Conservation (phyloP, 179 eudicot genomes). For the Spinacia oleracea region DNA sequence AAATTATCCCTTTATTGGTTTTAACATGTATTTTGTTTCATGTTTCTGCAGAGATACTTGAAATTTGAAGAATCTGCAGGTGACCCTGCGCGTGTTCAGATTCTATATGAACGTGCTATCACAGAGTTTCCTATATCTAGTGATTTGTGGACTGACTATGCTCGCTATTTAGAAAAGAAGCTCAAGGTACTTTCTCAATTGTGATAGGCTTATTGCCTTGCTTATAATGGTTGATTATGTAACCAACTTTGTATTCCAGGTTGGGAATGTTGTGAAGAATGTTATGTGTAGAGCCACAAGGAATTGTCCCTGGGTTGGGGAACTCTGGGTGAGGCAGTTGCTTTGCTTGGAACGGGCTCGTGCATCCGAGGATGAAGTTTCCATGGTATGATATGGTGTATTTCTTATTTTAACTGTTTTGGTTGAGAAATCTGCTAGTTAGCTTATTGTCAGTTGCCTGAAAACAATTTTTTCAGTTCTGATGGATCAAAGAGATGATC, state of each 20-base stretch:
- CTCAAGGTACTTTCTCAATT: conserved; percentile 57
- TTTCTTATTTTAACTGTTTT: not conserved
- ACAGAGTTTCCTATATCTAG: conserved; percentile 70
- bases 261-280: conserved; percentile 53
- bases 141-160: conserved; percentile 90
- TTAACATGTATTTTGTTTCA: conserved; percentile 12
- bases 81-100: conserved; percentile 87
- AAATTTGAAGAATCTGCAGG: conserved; percentile 89
- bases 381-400: conserved; percentile 48
- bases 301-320: conserved; percentile 95
- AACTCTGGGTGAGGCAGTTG: conserved; percentile 84
- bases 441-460: not conserved
- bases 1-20: not conserved
- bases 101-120: conserved; percentile 85
- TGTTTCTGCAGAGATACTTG: conserved; percentile 61
- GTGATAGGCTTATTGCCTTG: conserved; percentile 14
- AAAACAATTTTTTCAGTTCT: not conserved
- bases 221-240: conserved; percentile 17
- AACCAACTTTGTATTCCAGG: conserved; percentile 44
- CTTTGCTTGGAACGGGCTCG: conserved; percentile 76
- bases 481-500: not conserved
- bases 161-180: conserved; percentile 79
- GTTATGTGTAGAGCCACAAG: conserved; percentile 68
- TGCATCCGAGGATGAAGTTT: conserved; percentile 76
- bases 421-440: not conserved